Conservation (phyloP, 495 filamentous ascomycete genomes). For the Neurospora africana region DNA sequence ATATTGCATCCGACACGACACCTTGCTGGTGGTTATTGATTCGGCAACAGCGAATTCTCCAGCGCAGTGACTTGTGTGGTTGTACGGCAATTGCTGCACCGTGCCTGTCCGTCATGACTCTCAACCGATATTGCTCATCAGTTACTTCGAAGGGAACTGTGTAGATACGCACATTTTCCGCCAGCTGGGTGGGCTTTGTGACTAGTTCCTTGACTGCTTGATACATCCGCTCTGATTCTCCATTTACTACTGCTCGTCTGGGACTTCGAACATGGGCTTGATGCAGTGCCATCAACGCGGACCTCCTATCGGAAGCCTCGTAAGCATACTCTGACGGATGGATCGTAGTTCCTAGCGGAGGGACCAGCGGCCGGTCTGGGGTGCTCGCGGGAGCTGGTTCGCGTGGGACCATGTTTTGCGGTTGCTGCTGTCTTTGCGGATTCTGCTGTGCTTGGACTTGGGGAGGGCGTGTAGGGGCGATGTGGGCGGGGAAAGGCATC, state of each 20-base stretch:
- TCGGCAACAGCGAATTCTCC: constrained; percentile 29
- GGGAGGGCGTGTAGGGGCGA: neutral
- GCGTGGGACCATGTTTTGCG: neutral
- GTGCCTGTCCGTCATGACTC: neutral
- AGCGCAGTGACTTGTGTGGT: constrained; percentile 24
- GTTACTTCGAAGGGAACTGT: constrained; percentile 27
- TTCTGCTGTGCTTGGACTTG: neutral
- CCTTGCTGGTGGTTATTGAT: neutral
- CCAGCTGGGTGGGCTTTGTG: constrained; percentile 27
- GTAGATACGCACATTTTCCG: constrained; percentile 17
- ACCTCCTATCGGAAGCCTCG: constrained; percentile 31
- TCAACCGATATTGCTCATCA: constrained; percentile 15
- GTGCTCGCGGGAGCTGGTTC: neutral
- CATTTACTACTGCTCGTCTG: constrained; percentile 25
- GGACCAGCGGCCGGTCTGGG: neutral
- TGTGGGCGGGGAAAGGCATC: neutral
- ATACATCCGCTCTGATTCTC: constrained; percentile 28
- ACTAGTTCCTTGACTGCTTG: constrained; percentile 37
- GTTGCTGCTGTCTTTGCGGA: neutral
- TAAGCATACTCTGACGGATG: constrained; percentile 24
- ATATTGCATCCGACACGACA: neutral
- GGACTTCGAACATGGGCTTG: constrained; percentile 49
- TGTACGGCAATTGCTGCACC: neutral
- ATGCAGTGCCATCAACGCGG: constrained; percentile 42
- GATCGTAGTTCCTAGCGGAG: constrained; percentile 4